Base-by-base conservation (phyloP, 495 filamentous ascomycete genomes). In the Neurospora sp. region DNA sequence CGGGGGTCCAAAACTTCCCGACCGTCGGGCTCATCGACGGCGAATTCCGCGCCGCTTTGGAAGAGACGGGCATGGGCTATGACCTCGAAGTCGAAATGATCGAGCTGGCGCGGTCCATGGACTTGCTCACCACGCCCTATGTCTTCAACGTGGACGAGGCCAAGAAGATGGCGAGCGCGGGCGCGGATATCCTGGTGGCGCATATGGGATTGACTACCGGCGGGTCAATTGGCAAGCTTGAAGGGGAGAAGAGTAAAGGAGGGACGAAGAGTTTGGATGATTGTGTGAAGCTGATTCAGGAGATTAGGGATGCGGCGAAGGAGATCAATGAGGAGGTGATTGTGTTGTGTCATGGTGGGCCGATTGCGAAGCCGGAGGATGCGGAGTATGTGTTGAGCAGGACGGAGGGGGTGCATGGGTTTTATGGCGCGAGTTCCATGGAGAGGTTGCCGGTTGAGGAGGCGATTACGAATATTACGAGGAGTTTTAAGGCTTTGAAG, bases 1-100 rank as follows among this genome's bases (percentile, higher is more conserved):
- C 85, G 2, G 91, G 91, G 9, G 86, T 92, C 39, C 90, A 92
- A 80, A 93, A 93, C 76, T 92, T 92, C 78, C 90, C 90, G 4
- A 92, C 90, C 3, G 90, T 93, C 6, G 90, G 90, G 1, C 80
- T 92, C 9, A 89, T 92, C 53, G 91, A 92, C 78, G 91, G 90
- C 3, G 80, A 83, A 18, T 92, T 92, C 74, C 85, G 91, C 20
- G 78, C 80, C 39, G 89, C 90, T 73, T 82, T 93, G 3, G 91
- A 92, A 77, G 90, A 91, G 77, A 92, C 90, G 6, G 90, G 86
- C 18, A 93, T 92, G 89, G 86, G 86, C 5, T 92, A 88, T 76
- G 84, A 82, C 16, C 72, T 79, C 2, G 91, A 93, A 72, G 90
- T 93, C 6, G 86, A 89, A 69, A 89, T 92, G 87, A 84, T 92